Evolutionary conservation across 1,284 basidiomycete genomes (phyloP), one percentile per base, ranked within the genome.

Genomic region (Marasmius tenuissimus): DNA sequence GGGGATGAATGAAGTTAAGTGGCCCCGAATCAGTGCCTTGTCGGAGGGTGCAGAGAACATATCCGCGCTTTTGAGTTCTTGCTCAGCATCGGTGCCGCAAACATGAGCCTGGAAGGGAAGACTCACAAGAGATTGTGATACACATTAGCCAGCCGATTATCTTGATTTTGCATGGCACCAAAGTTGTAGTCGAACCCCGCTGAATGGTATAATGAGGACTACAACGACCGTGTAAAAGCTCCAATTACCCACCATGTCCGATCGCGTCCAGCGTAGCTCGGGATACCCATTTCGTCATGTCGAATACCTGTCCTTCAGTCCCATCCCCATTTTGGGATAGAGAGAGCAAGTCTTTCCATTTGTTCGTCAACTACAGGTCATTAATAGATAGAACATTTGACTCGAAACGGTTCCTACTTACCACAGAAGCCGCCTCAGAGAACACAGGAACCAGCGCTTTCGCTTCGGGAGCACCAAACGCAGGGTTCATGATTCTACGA

Each of bases 171-270:
- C 52, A 74, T 65, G 52, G 72, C 68, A 20, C 70, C 70, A 50
- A 82, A 81, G 35, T 73, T 69, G 62, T 80, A 73, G 56, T 78
- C 78, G 59, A 82, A 83, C 47, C 76, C 79, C 58, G 73, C 80
- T 27, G 27, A 27, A 48, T 47, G 47, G 80, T 27, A 27, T 2
- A 27, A 4, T 27, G 49, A 50, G 47, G 27, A 27, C 27, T 27
- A 27, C 4, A 4, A 27, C 27, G 27, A 27, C 27, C 4, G 27
- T 27, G 27, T 27, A 4, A 4, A 27, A 27, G 27, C 2, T 4
- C 4, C 27, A 27, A 27, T 27, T 27, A 27, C 27, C 1, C 57
- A 79, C 81, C 78, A 69, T 77, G 72, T 3, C 80, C 82, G 39
- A 83, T 78, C 8, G 78, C 76, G 69, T 83, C 82, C 53, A 83